Conservation (phyloP, 2,329 filamentous ascomycete species). For the Fusarium algeriense region DNA sequence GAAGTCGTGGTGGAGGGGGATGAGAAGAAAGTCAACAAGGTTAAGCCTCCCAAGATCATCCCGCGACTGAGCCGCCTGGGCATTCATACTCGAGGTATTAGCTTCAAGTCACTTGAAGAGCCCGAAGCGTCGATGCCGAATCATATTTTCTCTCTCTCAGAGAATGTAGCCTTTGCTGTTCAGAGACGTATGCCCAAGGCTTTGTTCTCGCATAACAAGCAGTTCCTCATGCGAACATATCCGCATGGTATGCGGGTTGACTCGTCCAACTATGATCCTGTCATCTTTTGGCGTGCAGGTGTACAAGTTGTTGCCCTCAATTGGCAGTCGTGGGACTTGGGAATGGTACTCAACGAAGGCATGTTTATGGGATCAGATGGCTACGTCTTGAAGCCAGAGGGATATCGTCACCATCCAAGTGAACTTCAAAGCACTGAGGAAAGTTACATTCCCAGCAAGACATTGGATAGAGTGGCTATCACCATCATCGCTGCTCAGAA, state of each 20-base stretch:
- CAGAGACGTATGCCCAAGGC: constrained; percentile 72
- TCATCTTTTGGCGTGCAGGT: constrained; percentile 89
- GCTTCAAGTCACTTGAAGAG: constrained; percentile 3
- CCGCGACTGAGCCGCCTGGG: constrained; percentile 7
- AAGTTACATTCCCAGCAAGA: not conserved
- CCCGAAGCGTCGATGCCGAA: constrained; percentile 64
- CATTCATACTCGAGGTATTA: constrained; percentile 14
- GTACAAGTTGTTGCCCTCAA: constrained; percentile 98
- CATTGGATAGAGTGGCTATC: not conserved
- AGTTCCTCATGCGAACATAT: constrained; percentile 90
- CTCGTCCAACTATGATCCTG: constrained; percentile 93
- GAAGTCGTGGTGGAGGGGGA: constrained; percentile 1
- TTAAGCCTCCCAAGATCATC: constrained; percentile 8
- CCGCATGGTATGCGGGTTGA: constrained; percentile 81
- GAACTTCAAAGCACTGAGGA: fast-evolving
- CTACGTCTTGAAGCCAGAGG: constrained; percentile 85
- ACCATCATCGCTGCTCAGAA: constrained; percentile 17
- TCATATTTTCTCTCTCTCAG: constrained; percentile 89
- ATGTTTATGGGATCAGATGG: constrained; percentile 92
- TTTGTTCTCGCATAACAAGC: constrained; percentile 87
- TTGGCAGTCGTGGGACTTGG: constrained; percentile 93
- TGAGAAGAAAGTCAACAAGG: constrained; percentile 15
- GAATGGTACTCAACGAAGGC: constrained; percentile 95
- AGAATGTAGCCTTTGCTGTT: constrained; percentile 75
- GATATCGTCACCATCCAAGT: constrained; percentile 59